phyloP scores from a whole-genome alignment of 331 rosid genomes.

The Rhamnella rubrinervis region DNA sequence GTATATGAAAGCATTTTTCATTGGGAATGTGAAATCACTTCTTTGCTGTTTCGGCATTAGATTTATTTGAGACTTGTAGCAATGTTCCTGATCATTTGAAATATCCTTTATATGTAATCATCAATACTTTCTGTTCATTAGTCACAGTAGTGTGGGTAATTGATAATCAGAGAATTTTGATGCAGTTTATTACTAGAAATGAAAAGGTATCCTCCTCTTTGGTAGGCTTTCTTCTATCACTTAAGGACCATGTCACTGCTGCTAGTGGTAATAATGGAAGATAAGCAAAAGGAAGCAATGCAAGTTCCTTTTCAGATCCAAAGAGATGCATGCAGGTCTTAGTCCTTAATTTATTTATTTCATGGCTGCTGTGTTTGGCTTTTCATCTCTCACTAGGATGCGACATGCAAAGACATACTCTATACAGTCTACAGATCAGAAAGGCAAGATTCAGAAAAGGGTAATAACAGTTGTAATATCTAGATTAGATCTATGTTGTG shows the following conservation, averaged over 20 bases:
- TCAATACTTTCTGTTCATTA: background rate
- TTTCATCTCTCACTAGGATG: slow-evolving; percentile 2
- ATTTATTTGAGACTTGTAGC: slow-evolving; percentile 7
- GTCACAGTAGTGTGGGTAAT: slow-evolving; percentile 10
- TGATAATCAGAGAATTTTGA: slow-evolving; percentile 28
- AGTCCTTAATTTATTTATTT: slow-evolving; percentile 14
- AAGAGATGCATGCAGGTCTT: slow-evolving; percentile 57
- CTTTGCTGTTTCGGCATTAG: background rate
- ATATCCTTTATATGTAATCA: slow-evolving; percentile 4
- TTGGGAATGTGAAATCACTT: background rate
- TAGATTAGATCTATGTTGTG: background rate
- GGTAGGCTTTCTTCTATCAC: slow-evolving; percentile 51
- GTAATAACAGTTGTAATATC: background rate
- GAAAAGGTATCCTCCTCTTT: slow-evolving; percentile 40
- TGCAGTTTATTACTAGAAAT: slow-evolving; percentile 58
- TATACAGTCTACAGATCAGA: background rate
- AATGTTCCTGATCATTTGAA: slow-evolving; percentile 19
- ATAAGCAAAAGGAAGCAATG: slow-evolving; percentile 43
- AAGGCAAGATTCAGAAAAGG: slow-evolving; percentile 14
- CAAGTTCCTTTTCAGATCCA: slow-evolving; percentile 38
- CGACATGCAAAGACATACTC: background rate
- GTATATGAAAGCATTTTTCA: background rate
- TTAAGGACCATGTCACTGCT: slow-evolving; percentile 34
- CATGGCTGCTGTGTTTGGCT: background rate
- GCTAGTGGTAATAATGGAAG: slow-evolving; percentile 42